Evolutionary conservation across 2,329 filamentous ascomycete genomes (phyloP), one percentile per base, ranked within the genome.

Genomic region (Neofusicoccum cordaticola): DNA sequence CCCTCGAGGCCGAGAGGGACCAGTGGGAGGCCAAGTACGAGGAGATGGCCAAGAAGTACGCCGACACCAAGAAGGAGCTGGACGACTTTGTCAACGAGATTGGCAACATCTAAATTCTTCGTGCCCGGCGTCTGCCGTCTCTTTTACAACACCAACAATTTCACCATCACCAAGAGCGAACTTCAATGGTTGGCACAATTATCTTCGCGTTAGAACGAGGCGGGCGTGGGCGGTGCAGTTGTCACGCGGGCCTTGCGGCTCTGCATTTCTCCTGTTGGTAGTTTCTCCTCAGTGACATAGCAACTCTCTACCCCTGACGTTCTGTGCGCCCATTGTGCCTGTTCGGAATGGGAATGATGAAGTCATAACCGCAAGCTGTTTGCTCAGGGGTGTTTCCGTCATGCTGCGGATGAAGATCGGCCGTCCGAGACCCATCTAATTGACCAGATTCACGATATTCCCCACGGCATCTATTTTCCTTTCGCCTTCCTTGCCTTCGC

Each of bases 11-110:
- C 76, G 88, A 93, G 79, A 90, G 92, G 74, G 93, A 97, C 81
- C 88, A 93, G 81, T 97, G 93, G 93, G 95, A 98, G 85, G 79
- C 85, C 81, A 98, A 99, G 85, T 98, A 96, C 83, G 95, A 98
- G 83, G 94, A 98, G 80, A 96, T 97, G 90, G 81, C 89, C 73
- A 90, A 93, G 88, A 96, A 97, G 84, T 90, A 96, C 85, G 82
- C 83, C 70, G 79, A 85, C 65, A 85, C 92, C 72, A 89, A 96
- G 86, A 94, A 94, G 85, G 93, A 97, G 79, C 84, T 97, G 76
- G 89, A 96, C 75, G 90, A 94, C 70, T 91, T 98, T 81, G 91
- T 95, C 82, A 82, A 84, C 73, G 93, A 97, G 82, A 93, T 98
- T 81, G 90, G 90, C 85, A 95, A 92, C 83, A 93, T 98, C 81